phyloP scores from a whole-genome alignment of 495 filamentous ascomycete species.

The Thermothielavioides terrestris region DNA sequence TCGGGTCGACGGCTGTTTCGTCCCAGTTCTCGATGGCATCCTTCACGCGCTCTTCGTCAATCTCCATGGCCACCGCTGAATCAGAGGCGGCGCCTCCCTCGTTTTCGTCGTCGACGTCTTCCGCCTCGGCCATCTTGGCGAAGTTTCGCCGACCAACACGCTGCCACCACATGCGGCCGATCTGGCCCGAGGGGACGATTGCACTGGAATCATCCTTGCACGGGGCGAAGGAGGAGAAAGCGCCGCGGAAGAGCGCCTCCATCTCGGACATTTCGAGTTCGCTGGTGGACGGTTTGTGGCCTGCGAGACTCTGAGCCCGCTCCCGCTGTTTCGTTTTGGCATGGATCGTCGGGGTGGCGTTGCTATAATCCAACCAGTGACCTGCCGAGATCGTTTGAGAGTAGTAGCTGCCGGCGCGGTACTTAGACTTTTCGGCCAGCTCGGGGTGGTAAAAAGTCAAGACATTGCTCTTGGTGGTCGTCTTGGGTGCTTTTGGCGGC shows the following conservation, averaged over 20 bases:
- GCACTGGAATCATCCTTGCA: conserved; percentile 70
- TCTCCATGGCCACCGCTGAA: conserved; percentile 21
- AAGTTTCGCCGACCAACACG: conserved; percentile 56
- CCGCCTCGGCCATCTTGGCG: conserved; percentile 35
- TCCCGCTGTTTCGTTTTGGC: conserved; percentile 61
- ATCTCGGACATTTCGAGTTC: conserved; percentile 54
- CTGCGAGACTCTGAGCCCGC: conserved; percentile 59
- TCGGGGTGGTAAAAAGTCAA: conserved; percentile 57
- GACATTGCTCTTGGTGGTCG: conserved; percentile 50
- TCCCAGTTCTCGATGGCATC: conserved; percentile 42
- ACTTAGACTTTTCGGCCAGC: conserved; percentile 44
- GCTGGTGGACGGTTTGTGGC: conserved; percentile 44
- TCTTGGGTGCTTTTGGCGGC: conserved; percentile 61
- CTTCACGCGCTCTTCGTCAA: conserved; percentile 41
- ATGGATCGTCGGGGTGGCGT: conserved; percentile 48
- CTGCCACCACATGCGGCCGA: conserved; percentile 82
- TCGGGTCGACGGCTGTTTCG: conserved; percentile 42
- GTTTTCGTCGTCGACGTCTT: conserved; percentile 31
- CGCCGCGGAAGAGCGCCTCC: conserved; percentile 68
- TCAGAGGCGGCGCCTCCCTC: conserved; percentile 20
- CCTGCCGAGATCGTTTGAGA: conserved; percentile 50
- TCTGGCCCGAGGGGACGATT: conserved; percentile 59
- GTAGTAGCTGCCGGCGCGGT: conserved; percentile 46
- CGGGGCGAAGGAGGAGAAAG: conserved; percentile 84
- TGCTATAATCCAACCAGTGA: conserved; percentile 61